Percentiles rank a stretch among this genome's conserved stretches.
Conservation (phyloP, 805 yeast genomes). For the Ogataea pignaliae region DNA sequence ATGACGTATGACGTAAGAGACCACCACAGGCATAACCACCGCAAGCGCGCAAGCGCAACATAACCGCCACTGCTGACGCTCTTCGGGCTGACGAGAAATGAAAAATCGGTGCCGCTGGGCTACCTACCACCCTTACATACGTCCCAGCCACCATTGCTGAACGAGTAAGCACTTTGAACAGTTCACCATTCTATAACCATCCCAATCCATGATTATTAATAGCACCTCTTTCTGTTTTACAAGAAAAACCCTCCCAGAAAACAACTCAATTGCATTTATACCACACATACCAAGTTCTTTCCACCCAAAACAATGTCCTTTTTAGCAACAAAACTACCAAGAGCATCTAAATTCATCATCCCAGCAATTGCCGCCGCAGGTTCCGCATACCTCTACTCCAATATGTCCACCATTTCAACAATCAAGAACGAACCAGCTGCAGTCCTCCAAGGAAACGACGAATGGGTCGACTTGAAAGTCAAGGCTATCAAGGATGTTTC, state of each 20-base stretch:
- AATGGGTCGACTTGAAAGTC: constrained; percentile 68
- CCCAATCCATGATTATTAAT: too few species aligned
- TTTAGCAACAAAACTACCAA: constrained; percentile 7
- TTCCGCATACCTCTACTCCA: constrained; percentile 33
- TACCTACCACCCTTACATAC: too few species aligned
- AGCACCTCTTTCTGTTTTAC: too few species aligned
- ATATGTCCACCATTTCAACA: constrained; percentile 23
- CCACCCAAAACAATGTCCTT: constrained; percentile 7
- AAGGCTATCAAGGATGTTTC: constrained; percentile 47
- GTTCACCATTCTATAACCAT: too few species aligned
- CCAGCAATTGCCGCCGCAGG: constrained; percentile 39
- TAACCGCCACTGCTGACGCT: too few species aligned
- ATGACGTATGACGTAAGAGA: too few species aligned
- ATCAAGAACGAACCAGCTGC: constrained; percentile 31
- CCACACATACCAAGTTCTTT: not conserved
- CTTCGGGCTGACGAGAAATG: too few species aligned
- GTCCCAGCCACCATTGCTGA: too few species aligned
- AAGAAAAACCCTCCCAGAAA: not conserved
- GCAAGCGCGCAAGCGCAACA: too few species aligned
- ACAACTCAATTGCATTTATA: not conserved
- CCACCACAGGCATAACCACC: too few species aligned
- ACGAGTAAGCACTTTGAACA: too few species aligned
- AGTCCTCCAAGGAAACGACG: constrained; percentile 57
- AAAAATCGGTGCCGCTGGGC: too few species aligned
- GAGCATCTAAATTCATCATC: constrained; percentile 11